These are phyloP conservation scores for Nasturtium officinale DNA, from an alignment of 345 rosid genomes.

Conservation along the genomic window DNA sequence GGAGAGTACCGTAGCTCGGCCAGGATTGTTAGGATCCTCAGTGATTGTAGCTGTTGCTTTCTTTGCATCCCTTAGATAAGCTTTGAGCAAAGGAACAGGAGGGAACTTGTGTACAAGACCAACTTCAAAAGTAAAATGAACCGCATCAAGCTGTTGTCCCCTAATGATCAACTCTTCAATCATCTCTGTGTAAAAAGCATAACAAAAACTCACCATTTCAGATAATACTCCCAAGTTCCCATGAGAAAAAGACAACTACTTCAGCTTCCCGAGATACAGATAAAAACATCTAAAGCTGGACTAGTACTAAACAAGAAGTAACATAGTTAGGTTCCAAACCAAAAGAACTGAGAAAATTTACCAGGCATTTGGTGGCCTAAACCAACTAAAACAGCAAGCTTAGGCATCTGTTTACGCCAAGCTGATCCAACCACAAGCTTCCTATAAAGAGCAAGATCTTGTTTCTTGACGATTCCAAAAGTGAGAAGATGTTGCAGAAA, in stretches of 20 bases:
- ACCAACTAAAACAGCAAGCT: constrained; percentile 87
- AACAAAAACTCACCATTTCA: constrained; percentile 23
- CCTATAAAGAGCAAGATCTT: constrained; percentile 75
- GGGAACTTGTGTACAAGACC: constrained; percentile 80
- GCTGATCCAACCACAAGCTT: constrained; percentile 90
- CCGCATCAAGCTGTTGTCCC: constrained; percentile 96
- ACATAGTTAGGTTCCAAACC: neutral
- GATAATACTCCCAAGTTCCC: neutral
- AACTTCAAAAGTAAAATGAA: constrained; percentile 88
- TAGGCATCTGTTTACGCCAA: constrained; percentile 98
- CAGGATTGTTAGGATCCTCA: constrained; percentile 74
- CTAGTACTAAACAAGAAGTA: neutral
- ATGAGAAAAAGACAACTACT: neutral
- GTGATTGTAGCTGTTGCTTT: constrained; percentile 73
- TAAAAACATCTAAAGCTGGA: neutral
- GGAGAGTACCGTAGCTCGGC: constrained; percentile 71
- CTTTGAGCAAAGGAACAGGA: constrained; percentile 75
- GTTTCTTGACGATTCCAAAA: constrained; percentile 78
- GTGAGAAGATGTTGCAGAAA: constrained; percentile 90
- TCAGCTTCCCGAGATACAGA: neutral
- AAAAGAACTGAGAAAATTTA: constrained; percentile 40
- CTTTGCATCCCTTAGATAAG: constrained; percentile 84
- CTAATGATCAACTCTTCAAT: constrained; percentile 74
- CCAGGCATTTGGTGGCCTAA: constrained; percentile 88
- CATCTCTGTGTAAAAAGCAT: constrained; percentile 51